phyloP scores from a whole-genome alignment of 208 protist species.

The Leishmania guyanensis region DNA sequence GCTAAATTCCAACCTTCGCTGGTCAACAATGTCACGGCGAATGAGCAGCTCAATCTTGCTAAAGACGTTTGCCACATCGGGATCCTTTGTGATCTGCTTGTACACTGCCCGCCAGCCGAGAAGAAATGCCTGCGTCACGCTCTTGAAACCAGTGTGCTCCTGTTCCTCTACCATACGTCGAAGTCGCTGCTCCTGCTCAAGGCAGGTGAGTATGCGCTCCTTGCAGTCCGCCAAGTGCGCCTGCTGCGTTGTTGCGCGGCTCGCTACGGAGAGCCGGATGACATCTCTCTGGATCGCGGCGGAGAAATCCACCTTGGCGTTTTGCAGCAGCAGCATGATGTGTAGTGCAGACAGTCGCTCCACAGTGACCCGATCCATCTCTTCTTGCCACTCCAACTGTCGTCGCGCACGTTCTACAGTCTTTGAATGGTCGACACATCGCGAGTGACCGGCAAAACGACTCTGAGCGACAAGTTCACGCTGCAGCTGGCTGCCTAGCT shows the following conservation, averaged over 20 bases:
- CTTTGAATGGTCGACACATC: slow-evolving; percentile 18
- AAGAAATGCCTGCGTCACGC: slow-evolving; percentile 41
- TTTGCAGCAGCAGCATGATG: slow-evolving; percentile 21
- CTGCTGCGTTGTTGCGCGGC: slow-evolving; percentile 9
- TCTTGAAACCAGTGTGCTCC: slow-evolving; percentile 43
- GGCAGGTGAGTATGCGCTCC: slow-evolving; percentile 7
- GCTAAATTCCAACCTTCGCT: slow-evolving; percentile 47
- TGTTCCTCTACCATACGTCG: slow-evolving; percentile 50
- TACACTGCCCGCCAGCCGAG: slow-evolving; percentile 60
- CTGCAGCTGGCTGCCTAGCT: slow-evolving; percentile 47
- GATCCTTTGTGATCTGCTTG: slow-evolving; percentile 34
- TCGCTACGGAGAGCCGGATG: slow-evolving; percentile 8
- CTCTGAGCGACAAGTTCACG: slow-evolving; percentile 21
- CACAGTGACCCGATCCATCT: slow-evolving; percentile 11
- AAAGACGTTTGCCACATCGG: slow-evolving; percentile 40
- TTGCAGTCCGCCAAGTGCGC: slow-evolving; percentile 13
- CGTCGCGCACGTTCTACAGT: slow-evolving; percentile 10
- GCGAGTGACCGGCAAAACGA: slow-evolving; percentile 18
- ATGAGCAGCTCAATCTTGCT: slow-evolving; percentile 63
- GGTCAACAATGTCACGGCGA: slow-evolving; percentile 53
- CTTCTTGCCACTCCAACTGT: slow-evolving; percentile 23
- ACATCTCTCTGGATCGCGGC: slow-evolving; percentile 30
- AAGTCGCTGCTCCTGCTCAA: slow-evolving; percentile 44
- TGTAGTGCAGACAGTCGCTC: slow-evolving; percentile 25
- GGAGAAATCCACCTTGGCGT: slow-evolving; percentile 16